Conservation (phyloP, 2,329 filamentous ascomycete species). For the Boeremia lycopersici region DNA sequence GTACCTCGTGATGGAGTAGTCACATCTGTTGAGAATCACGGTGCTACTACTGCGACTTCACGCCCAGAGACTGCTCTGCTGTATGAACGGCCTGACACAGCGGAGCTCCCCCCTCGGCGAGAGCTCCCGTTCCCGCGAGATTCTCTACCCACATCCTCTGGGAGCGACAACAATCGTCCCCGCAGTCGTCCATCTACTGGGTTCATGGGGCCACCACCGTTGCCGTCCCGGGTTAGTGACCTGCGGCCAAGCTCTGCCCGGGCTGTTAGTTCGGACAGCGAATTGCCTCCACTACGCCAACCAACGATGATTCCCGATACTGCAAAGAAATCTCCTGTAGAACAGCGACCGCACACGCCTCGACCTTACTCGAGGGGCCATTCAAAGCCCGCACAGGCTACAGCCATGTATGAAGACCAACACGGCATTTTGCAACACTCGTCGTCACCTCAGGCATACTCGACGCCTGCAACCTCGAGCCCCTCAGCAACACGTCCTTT, state of each 20-base stretch:
- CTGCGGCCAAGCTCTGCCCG: conserved; percentile 29
- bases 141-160: conserved; percentile 34
- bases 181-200: conserved; percentile 32
- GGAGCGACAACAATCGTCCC: conserved; percentile 28
- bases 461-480: not conserved
- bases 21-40: conserved; percentile 13
- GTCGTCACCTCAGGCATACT: conserved; percentile 16
- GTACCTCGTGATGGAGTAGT: conserved; percentile 2
- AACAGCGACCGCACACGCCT: conserved; percentile 12
- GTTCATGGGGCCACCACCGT: conserved; percentile 41
- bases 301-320: conserved; percentile 37
- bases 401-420: not conserved
- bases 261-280: conserved; percentile 21
- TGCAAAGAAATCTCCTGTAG: conserved; percentile 1
- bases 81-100: conserved; percentile 22
- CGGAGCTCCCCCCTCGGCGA: conserved; percentile 44
- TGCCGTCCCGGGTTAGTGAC: conserved; percentile 31
- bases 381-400: not conserved
- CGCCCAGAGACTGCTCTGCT: conserved; percentile 29
- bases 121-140: conserved; percentile 50
- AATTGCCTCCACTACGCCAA: conserved; percentile 45
- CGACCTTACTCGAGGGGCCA: not conserved
- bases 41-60: not conserved
- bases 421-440: conserved; percentile 13
- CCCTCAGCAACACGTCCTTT: conserved; percentile 20